These are phyloP conservation scores for Apiotrichum domesticum DNA, from an alignment of 1,284 basidiomycete species.

Conservation along the genomic window DNA sequence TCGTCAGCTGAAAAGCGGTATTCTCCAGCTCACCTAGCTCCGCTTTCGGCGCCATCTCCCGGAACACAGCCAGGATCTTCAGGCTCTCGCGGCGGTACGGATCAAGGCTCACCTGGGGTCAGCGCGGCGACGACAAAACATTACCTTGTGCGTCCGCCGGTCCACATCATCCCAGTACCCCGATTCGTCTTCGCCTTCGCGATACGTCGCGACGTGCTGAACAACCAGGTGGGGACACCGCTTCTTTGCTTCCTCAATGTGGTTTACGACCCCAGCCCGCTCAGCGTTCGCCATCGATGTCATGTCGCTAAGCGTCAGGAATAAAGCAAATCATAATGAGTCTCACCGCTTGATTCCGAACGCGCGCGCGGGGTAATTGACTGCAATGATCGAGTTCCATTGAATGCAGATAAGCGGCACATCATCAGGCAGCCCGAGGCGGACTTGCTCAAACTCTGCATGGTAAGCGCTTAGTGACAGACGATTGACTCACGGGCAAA, in stretches of 20 bases:
- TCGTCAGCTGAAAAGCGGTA: neutral
- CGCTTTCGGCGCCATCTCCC: constrained; percentile 62
- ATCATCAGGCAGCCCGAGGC: constrained; percentile 64
- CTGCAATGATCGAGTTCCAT: constrained; percentile 84
- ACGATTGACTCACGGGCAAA: constrained; percentile 54
- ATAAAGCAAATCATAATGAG: neutral
- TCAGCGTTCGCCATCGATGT: neutral
- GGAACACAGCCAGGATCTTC: constrained; percentile 83
- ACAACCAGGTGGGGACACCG: constrained; percentile 77
- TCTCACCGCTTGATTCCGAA: constrained; percentile 71
- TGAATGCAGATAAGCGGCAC: constrained; percentile 85
- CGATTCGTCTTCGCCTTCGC: constrained; percentile 79
- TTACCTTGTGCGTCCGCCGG: constrained; percentile 86
- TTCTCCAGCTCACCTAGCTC: constrained; percentile 56
- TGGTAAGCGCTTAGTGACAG: neutral
- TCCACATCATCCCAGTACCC: constrained; percentile 84
- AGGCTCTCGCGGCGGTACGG: constrained; percentile 84
- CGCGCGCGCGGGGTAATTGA: constrained; percentile 89
- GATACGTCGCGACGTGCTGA: constrained; percentile 86
- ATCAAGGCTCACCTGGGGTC: constrained; percentile 77
- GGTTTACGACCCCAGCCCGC: neutral
- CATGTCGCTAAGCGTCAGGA: neutral
- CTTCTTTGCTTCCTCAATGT: constrained; percentile 69
- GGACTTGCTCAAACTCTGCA: constrained; percentile 72
- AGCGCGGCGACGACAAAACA: constrained; percentile 14